Conservation (phyloP, 495 filamentous ascomycete species). For the Cairneyella variabilis region DNA sequence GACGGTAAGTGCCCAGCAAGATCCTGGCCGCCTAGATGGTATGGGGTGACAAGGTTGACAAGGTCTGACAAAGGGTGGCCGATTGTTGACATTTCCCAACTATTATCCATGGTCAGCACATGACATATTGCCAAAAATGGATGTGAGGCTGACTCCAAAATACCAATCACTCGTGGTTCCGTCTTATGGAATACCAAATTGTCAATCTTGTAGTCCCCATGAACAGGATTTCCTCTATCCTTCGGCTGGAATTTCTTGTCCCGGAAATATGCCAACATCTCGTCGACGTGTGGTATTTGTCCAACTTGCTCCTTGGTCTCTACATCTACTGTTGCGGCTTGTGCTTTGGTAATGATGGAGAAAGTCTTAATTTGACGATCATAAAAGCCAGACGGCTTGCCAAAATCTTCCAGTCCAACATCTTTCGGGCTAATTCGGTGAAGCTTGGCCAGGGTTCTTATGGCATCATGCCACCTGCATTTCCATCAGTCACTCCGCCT, state of each 20-base stretch:
- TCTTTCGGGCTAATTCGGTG: slow-evolving; percentile 67
- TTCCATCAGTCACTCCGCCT: neutral
- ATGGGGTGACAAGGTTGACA: slow-evolving; percentile 73
- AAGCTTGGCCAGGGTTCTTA: slow-evolving; percentile 79
- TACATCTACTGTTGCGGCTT: slow-evolving; percentile 69
- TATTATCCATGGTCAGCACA: no score
- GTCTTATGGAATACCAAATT: slow-evolving; percentile 92
- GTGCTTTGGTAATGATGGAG: slow-evolving; percentile 67
- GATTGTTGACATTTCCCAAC: slow-evolving; percentile 95
- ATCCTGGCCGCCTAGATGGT: slow-evolving; percentile 34
- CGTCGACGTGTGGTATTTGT: slow-evolving; percentile 73
- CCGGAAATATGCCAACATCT: slow-evolving; percentile 74
- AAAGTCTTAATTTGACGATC: slow-evolving; percentile 82
- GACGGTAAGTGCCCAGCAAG: slow-evolving; percentile 15
- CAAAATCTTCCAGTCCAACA: slow-evolving; percentile 67
- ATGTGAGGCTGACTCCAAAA: slow-evolving; percentile 77
- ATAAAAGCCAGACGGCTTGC: slow-evolving; percentile 76
- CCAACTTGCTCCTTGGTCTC: slow-evolving; percentile 75
- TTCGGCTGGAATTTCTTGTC: slow-evolving; percentile 64
- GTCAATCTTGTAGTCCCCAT: slow-evolving; percentile 98
- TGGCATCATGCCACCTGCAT: slow-evolving; percentile 73
- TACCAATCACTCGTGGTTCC: slow-evolving; percentile 84
- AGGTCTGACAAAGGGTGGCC: slow-evolving; percentile 91
- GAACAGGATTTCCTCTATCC: slow-evolving; percentile 75
- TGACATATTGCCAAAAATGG: no score